These are phyloP conservation scores for Neonectria punicea DNA, from an alignment of 2,329 filamentous ascomycete genomes.

Conservation along the genomic window DNA sequence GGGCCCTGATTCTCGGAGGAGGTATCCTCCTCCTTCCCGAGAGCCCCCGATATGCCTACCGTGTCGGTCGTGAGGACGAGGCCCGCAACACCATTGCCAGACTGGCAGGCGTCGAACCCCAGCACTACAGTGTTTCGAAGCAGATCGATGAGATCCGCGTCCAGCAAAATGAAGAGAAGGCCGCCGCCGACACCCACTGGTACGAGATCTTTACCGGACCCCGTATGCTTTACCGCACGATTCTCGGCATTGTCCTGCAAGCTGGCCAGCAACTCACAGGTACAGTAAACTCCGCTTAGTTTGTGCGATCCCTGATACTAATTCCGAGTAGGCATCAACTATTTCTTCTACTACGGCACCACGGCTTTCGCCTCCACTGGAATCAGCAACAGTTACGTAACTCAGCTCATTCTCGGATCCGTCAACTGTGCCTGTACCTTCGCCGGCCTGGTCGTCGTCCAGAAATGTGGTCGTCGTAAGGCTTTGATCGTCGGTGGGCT, in stretches of 20 bases:
- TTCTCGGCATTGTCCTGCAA: constrained; percentile 71
- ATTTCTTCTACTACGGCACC: constrained; percentile 74
- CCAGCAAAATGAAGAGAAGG: constrained; percentile 59
- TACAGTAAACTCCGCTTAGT: not conserved
- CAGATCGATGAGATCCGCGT: constrained; percentile 63
- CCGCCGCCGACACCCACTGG: constrained; percentile 59
- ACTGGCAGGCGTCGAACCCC: constrained; percentile 55
- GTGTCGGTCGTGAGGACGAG: constrained; percentile 57
- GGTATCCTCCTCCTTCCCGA: constrained; percentile 66
- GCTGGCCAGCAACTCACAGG: constrained; percentile 76
- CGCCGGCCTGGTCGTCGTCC: constrained; percentile 71
- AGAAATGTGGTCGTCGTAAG: constrained; percentile 71
- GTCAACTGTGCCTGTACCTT: constrained; percentile 77
- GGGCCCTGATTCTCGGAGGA: constrained; percentile 62
- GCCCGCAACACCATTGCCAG: constrained; percentile 60
- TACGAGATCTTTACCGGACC: constrained; percentile 75
- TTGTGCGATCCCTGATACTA: not conserved
- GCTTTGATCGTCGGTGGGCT: constrained; percentile 71
- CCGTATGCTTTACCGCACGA: constrained; percentile 71
- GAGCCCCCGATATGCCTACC: constrained; percentile 63
- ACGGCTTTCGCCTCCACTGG: constrained; percentile 75
- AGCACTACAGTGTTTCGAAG: constrained; percentile 54
- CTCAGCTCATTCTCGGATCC: constrained; percentile 73
- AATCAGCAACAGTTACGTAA: constrained; percentile 72
- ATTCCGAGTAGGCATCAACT: constrained; percentile 47